phyloP scores from a whole-genome alignment of 441 rosid species.

The Aquilaria agallochum region DNA sequence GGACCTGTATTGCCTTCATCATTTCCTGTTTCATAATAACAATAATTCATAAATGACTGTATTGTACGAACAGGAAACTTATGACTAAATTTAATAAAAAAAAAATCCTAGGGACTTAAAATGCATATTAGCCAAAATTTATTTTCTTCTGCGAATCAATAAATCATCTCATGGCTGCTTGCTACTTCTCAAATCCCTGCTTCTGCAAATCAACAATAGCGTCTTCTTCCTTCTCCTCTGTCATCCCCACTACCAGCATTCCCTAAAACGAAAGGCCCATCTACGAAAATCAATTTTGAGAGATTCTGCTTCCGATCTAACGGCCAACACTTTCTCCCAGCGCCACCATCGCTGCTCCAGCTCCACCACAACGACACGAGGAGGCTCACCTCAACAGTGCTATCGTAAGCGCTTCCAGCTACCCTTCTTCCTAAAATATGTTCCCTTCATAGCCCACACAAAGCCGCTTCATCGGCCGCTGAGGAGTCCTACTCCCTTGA shows the following conservation, averaged over 20 bases:
- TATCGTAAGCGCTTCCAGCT: conserved; percentile 5
- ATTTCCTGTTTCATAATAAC: too few species aligned
- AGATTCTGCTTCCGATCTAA: conserved; percentile 15
- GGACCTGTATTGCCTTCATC: too few species aligned
- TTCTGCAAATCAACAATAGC: not conserved
- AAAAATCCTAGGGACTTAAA: too few species aligned
- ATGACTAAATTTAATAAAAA: too few species aligned
- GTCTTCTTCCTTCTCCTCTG: conserved; percentile 26
- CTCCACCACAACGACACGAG: conserved; percentile 34
- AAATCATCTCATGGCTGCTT: too few species aligned
- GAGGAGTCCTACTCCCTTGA: conserved; percentile 57
- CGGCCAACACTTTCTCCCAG: not conserved
- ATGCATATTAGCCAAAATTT: too few species aligned
- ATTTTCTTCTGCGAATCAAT: too few species aligned
- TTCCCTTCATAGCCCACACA: conserved; percentile 39
- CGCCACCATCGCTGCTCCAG: conserved; percentile 9
- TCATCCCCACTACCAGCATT: conserved; percentile 9
- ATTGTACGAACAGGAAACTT: too few species aligned
- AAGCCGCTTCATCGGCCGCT: conserved; percentile 6
- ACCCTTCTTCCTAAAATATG: conserved; percentile 53
- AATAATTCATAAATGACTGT: too few species aligned
- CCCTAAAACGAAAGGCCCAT: conserved; percentile 6
- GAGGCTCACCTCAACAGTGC: conserved; percentile 48
- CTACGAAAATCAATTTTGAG: not conserved
- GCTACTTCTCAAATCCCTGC: not conserved